Evolutionary conservation across 495 filamentous ascomycete species (phyloP).

Genomic region (Podospora appendiculata): DNA sequence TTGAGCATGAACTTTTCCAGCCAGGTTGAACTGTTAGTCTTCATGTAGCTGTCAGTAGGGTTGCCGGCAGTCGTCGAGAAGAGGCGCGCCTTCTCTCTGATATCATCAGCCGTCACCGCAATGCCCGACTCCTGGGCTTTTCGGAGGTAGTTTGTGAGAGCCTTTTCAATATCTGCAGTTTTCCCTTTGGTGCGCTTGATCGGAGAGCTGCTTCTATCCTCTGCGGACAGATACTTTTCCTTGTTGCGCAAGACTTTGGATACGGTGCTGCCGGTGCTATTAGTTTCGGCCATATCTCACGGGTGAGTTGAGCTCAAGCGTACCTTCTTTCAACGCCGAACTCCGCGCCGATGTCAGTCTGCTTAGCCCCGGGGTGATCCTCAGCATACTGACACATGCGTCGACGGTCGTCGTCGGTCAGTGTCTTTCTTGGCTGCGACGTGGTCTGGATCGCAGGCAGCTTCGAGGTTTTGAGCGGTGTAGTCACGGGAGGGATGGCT

Average conservation of each 20-base stretch:
- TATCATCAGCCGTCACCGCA: slow-evolving; percentile 70
- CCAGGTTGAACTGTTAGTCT: slow-evolving; percentile 70
- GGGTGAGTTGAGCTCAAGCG: slow-evolving; percentile 6
- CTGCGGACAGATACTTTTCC: slow-evolving; percentile 88
- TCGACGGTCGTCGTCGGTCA: slow-evolving; percentile 87
- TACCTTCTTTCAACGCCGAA: slow-evolving; percentile 99
- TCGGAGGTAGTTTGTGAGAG: slow-evolving; percentile 80
- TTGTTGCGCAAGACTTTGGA: slow-evolving; percentile 96
- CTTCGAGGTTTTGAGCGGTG: slow-evolving; percentile 40
- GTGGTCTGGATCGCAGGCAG: slow-evolving; percentile 38
- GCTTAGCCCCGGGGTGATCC: slow-evolving; percentile 89
- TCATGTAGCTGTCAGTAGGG: slow-evolving; percentile 62
- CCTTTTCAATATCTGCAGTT: slow-evolving; percentile 90
- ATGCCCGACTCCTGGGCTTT: slow-evolving; percentile 74
- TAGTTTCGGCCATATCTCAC: slow-evolving; percentile 2
- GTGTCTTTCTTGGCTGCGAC: slow-evolving; percentile 72
- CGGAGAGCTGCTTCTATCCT: slow-evolving; percentile 81
- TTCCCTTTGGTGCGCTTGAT: slow-evolving; percentile 85
- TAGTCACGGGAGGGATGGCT: slow-evolving; percentile 47
- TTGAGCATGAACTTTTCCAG: slow-evolving; percentile 96
- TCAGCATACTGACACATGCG: slow-evolving; percentile 95
- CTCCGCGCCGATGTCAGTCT: slow-evolving; percentile 93
- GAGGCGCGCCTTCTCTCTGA: slow-evolving; percentile 78
- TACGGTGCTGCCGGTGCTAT: slow-evolving; percentile 63
- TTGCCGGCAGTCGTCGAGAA: slow-evolving; percentile 74